Evolutionary conservation across 176 grass and related monocot species (phyloP).

Genomic region (Rhipidocladum racemiflorum): DNA sequence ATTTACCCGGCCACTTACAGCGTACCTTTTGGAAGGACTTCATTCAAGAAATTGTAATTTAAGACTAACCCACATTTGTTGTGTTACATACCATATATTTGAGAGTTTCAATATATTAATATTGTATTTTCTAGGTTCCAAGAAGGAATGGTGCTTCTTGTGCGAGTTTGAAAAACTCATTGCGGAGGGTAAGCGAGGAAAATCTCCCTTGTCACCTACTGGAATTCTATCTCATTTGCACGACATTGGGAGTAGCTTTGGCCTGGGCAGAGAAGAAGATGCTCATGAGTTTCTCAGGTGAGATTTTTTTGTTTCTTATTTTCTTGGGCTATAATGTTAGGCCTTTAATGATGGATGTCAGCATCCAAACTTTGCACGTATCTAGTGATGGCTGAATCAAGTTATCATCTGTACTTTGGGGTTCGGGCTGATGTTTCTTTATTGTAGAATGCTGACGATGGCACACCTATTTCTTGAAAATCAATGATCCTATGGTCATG

Average conservation of each 20-base stretch:
- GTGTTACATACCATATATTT: not conserved
- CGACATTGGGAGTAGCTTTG: slow-evolving; percentile 58
- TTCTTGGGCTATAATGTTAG: not conserved
- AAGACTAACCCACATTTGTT: slow-evolving; percentile 19
- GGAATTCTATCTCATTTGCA: slow-evolving; percentile 68
- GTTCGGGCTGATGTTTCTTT: not conserved
- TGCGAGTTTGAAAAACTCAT: slow-evolving; percentile 84
- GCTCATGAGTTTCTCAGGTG: slow-evolving; percentile 97
- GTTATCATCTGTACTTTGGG: not conserved
- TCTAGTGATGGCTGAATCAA: not conserved
- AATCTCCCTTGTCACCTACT: slow-evolving; percentile 56
- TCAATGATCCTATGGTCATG: not conserved
- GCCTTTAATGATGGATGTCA: not conserved
- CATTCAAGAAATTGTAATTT: slow-evolving; percentile 81
- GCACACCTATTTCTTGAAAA: not conserved
- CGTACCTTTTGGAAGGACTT: slow-evolving; percentile 71
- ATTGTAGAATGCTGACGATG: not conserved
- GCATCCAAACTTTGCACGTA: slow-evolving; percentile 5
- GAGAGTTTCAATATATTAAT: slow-evolving; percentile 7
- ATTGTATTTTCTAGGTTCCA: slow-evolving; percentile 50
- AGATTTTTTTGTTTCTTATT: slow-evolving; percentile 18
- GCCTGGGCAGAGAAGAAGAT: slow-evolving; percentile 59
- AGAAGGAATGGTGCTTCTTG: slow-evolving; percentile 77
- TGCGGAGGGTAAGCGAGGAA: slow-evolving; percentile 51
- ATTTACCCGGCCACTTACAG: slow-evolving; percentile 85